Evolutionary conservation across 2,329 filamentous ascomycete species (phyloP), one percentile per base, ranked within the genome.

Genomic region (Arthrobotrys pseudoclavata): DNA sequence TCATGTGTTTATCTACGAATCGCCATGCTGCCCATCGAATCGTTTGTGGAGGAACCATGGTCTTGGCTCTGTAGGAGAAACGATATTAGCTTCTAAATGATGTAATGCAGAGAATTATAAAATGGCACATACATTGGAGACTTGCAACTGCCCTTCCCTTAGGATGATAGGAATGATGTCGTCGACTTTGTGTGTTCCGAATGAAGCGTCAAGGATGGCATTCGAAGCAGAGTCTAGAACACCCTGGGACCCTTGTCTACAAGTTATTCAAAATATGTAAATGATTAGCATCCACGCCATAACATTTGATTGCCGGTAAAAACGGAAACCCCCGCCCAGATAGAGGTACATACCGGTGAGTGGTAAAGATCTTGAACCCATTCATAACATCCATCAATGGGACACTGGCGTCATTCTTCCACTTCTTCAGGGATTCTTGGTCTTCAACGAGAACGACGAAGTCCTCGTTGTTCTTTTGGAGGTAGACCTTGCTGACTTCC

Each of bases 281-380:
- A 13, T 63, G 15, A 29, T 64, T 29, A 48, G 42, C 40, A 34
- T 26, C 13, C 12, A 42, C 20, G 47, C 26, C 42, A 37, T 47
- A 31, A 15, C 5, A 24, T 24, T 24, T 50, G 4, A 24, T 50
- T 22, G 37, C 37, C 4, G 3, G 37, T 42, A 3, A 7, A 31
- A 3, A 31, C 12, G n/a, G 42, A 26, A 53, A n/a, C 12, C 34
- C 55, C 55, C 29, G 52, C 7, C n/a, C n/a, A 31, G 7, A 40
- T 1, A 20, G 64, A 12, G 13, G 42, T 15, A n/a, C 12, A 61
- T 88, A 97, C 94, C 91, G 92, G 86, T 96, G 92, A 40, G 94
- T 97, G 50, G 91, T 86, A 82, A 97, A 97, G 82, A 99, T 87
- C 87, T 97, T 92, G 87, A 93, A 98, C 6, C 91, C 88, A 74